Percentiles rank a stretch among this genome's conserved stretches.
Evolutionary conservation across 148 eudicot genomes (phyloP).

Genomic region (Polygonum aviculare): DNA sequence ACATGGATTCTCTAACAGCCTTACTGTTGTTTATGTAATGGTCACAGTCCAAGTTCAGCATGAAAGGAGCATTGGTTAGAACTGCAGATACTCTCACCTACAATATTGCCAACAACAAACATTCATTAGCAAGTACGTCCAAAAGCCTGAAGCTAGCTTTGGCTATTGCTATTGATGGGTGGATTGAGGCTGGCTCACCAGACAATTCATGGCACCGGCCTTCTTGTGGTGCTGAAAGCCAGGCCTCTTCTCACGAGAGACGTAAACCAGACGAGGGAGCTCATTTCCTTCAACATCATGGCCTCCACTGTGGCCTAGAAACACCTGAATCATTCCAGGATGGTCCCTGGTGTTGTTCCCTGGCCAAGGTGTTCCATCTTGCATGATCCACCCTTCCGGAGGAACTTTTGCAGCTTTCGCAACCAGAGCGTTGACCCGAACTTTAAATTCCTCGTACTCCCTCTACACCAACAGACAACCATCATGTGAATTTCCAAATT

Average conservation of each 20-base stretch:
- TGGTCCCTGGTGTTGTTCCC: conserved; percentile 97
- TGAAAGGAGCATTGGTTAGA: conserved; percentile 97
- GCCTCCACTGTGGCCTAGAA: conserved; percentile 95
- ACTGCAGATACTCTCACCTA: conserved; percentile 96
- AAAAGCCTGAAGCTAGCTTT: too few species aligned
- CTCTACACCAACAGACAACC: conserved; percentile 41
- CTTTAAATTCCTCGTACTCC: conserved; percentile 96
- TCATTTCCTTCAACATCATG: conserved; percentile 88
- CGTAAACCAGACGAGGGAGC: conserved; percentile 62
- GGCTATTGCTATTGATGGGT: too few species aligned
- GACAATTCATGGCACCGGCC: conserved; percentile 99
- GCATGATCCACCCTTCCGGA: conserved; percentile 98
- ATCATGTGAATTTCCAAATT: background rate
- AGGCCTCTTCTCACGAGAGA: conserved; percentile 68
- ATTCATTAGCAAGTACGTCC: too few species aligned
- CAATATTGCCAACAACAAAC: background rate
- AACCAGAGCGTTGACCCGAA: conserved; percentile 78
- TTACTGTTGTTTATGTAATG: conserved; percentile 96
- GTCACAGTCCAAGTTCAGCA: conserved; percentile 99
- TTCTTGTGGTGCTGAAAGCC: conserved; percentile 99
- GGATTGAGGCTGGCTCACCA: conserved; percentile 44
- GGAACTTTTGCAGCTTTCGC: conserved; percentile 87
- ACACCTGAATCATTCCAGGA: conserved; percentile 99
- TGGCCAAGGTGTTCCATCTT: conserved; percentile 99
- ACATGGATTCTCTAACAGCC: conserved; percentile 93